phyloP scores from a whole-genome alignment of 164 flowering plant genomes.

The Dillenia suffruticosa region DNA sequence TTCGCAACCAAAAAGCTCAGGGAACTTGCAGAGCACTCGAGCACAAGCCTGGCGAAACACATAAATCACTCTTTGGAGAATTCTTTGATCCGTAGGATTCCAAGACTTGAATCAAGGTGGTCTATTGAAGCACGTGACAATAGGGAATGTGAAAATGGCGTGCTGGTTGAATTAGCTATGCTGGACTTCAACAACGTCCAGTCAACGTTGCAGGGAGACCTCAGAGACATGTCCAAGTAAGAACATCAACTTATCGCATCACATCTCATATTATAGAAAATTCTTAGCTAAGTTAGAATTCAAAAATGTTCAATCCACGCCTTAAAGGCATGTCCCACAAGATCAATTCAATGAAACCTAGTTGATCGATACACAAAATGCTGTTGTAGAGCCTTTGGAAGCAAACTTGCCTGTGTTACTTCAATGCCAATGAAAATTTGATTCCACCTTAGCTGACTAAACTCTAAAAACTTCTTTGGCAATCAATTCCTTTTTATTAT shows the following conservation, averaged over 20 bases:
- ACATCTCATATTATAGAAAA: no score
- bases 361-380: no score
- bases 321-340: no score
- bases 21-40: background rate
- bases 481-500: background rate
- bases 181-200: conserved; percentile 31
- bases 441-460: no score
- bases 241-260: background rate
- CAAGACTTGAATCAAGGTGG: conserved; percentile 21
- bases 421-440: background rate
- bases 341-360: no score
- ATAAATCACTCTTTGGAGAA: conserved; percentile 22
- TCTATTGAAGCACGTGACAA: conserved; percentile 15
- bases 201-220: conserved; percentile 17
- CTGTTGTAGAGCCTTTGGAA: no score
- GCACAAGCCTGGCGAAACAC: background rate
- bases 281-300: no score
- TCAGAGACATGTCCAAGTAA: conserved; percentile 25
- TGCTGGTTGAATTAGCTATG: conserved; percentile 23
- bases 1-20: conserved; percentile 18
- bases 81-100: conserved; percentile 20
- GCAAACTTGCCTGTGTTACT: no score
- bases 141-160: conserved; percentile 1
- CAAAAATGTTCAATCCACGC: no score
- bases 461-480: background rate